These are phyloP conservation scores for Tricholoma matsutake DNA, from an alignment of 768 basidiomycete genomes.

Conservation along the genomic window DNA sequence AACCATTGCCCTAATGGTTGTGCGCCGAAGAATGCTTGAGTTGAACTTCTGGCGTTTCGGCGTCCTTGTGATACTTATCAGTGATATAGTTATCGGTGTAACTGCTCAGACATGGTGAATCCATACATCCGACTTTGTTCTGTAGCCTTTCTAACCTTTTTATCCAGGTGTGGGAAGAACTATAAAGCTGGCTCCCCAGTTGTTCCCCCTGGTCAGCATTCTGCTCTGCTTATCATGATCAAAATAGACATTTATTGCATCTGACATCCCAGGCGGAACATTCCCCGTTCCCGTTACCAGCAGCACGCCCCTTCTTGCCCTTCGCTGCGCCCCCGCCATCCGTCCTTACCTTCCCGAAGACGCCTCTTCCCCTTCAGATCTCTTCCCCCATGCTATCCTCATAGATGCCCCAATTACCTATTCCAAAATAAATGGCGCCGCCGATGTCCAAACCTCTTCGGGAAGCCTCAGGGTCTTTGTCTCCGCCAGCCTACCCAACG, in stretches of 20 bases:
- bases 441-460: constrained; percentile 33
- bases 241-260: background rate
- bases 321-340: constrained; percentile 58
- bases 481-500: constrained; percentile 35
- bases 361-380: constrained; percentile 19
- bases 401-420: constrained; percentile 52
- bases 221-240: constrained; percentile 1
- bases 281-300: constrained; percentile 40
- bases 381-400: constrained; percentile 42
- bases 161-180: constrained; percentile 53
- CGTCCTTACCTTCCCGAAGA: constrained; percentile 61
- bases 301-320: constrained; percentile 44
- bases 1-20: too few relatives aligned
- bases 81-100: too few relatives aligned
- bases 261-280: constrained; percentile 33
- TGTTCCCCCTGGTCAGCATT: constrained; percentile 38
- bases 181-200: constrained; percentile 44
- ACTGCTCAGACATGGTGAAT: constrained; percentile 18
- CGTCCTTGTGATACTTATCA: too few relatives aligned
- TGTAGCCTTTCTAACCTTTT: constrained; percentile 12
- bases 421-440: constrained; percentile 44
- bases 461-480: constrained; percentile 5
- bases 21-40: too few relatives aligned
- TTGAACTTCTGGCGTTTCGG: too few relatives aligned
- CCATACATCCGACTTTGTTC: background rate